Evolutionary conservation across 2,329 filamentous ascomycete species (phyloP).

Genomic region (Nemania bipapillata): DNA sequence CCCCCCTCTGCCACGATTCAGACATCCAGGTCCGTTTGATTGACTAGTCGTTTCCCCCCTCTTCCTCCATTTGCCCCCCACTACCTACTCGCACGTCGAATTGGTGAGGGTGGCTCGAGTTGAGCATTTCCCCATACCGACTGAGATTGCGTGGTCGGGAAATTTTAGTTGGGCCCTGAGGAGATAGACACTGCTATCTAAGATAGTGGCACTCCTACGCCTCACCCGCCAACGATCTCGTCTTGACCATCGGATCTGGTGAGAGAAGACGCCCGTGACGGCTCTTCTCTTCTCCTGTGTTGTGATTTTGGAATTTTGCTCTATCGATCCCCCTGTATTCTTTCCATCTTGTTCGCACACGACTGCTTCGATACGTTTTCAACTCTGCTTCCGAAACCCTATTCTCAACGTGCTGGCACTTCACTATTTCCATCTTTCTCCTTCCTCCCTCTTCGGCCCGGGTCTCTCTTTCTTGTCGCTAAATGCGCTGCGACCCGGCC

Average conservation of each 20-base stretch:
- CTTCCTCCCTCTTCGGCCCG: not conserved
- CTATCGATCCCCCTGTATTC: not conserved
- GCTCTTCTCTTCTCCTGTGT: not conserved
- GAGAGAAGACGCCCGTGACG: not conserved
- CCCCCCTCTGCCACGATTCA: not conserved
- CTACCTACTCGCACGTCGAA: not conserved
- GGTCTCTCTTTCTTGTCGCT: not conserved
- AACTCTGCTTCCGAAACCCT: not conserved
- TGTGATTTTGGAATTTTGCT: not conserved
- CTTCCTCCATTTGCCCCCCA: not conserved
- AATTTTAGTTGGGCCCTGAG: slow-evolving; percentile 19
- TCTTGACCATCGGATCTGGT: not conserved
- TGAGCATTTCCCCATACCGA: no score
- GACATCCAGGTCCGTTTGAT: not conserved
- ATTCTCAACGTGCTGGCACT: slow-evolving; percentile 15
- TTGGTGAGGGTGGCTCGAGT: not conserved
- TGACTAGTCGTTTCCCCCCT: not conserved
- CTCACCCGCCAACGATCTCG: slow-evolving; percentile 3
- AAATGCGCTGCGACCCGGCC: not conserved
- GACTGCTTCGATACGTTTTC: not conserved
- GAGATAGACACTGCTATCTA: no score
- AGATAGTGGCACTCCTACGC: slow-evolving; percentile 14
- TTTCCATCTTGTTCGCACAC: not conserved
- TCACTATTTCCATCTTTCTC: not conserved
- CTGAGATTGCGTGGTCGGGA: slow-evolving; percentile 11